A percentile compares a stretch with the other conserved stretches of the same genome.
These are phyloP conservation scores for Populus tomentosa DNA, from an alignment of 441 rosid species.

Conservation along the genomic window DNA sequence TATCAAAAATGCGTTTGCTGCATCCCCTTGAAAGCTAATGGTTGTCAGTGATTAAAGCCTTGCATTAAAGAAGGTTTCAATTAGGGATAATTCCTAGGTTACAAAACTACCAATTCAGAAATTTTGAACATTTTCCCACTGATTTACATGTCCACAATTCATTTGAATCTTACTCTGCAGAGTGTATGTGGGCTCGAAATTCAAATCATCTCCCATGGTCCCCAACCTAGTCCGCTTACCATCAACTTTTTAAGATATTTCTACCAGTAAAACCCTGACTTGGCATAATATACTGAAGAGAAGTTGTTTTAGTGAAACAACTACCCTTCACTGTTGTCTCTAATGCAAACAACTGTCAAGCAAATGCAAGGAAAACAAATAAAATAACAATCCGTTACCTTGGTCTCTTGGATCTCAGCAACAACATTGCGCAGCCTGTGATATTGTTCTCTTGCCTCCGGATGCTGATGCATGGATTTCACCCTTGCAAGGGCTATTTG, in stretches of 20 bases:
- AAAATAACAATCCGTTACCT: slow-evolving; percentile 38
- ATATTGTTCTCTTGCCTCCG: slow-evolving; percentile 89
- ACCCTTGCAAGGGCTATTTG: slow-evolving; percentile 84
- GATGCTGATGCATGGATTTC: slow-evolving; percentile 86
- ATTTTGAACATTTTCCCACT: background rate
- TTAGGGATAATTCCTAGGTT: background rate
- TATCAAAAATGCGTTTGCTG: background rate
- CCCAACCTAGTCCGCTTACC: background rate
- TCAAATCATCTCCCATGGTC: background rate
- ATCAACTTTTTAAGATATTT: background rate
- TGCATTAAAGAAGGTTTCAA: background rate
- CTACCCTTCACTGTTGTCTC: background rate
- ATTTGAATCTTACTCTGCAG: background rate
- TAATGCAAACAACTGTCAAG: background rate
- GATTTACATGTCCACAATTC: background rate
- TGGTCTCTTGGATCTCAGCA: slow-evolving; percentile 55
- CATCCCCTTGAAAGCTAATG: background rate
- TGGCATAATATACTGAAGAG: background rate
- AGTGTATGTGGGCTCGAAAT: background rate
- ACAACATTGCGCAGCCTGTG: slow-evolving; percentile 74
- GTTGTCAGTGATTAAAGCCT: background rate
- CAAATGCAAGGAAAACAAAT: background rate
- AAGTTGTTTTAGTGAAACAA: background rate
- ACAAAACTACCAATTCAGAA: background rate
- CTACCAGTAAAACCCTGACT: background rate